Percentiles rank a stretch among this genome's conserved stretches.
These are phyloP conservation scores for Penstemon newberryi DNA, from an alignment of 257 asterid species.

Conservation along the genomic window DNA sequence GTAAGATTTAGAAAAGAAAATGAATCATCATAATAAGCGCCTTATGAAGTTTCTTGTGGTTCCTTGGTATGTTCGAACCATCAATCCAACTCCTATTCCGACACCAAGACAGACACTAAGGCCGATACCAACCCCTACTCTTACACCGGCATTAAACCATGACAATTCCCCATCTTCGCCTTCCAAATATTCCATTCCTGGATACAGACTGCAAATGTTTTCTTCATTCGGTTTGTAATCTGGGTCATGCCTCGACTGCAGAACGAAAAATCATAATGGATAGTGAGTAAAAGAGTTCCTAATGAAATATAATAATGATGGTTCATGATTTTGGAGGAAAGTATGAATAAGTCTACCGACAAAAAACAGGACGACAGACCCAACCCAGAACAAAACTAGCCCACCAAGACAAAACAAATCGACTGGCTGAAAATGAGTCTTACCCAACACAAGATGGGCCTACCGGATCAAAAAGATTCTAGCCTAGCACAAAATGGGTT, in stretches of 20 bases:
- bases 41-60: constrained; percentile 54
- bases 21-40: constrained; percentile 41
- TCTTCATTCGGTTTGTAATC: constrained; percentile 39
- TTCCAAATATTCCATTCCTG: constrained; percentile 43
- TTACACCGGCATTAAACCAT: constrained; percentile 78
- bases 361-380: too few species aligned
- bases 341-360: too few species aligned
- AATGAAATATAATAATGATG: too few species aligned
- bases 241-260: constrained; percentile 41
- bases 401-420: too few species aligned
- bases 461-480: too few species aligned
- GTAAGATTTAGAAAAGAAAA: constrained; percentile 13
- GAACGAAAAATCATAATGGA: neutral
- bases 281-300: too few species aligned
- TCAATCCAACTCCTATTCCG: constrained; percentile 77
- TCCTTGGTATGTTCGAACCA: constrained; percentile 70
- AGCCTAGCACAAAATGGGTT: too few species aligned
- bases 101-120: constrained; percentile 68
- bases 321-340: too few species aligned
- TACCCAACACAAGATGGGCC: too few species aligned
- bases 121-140: constrained; percentile 77
- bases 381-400: too few species aligned
- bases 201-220: constrained; percentile 32
- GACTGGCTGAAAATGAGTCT: too few species aligned
- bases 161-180: constrained; percentile 66